Evolutionary conservation across 2,329 filamentous ascomycete genomes (phyloP).

Genomic region (Diplodia sapinea): DNA sequence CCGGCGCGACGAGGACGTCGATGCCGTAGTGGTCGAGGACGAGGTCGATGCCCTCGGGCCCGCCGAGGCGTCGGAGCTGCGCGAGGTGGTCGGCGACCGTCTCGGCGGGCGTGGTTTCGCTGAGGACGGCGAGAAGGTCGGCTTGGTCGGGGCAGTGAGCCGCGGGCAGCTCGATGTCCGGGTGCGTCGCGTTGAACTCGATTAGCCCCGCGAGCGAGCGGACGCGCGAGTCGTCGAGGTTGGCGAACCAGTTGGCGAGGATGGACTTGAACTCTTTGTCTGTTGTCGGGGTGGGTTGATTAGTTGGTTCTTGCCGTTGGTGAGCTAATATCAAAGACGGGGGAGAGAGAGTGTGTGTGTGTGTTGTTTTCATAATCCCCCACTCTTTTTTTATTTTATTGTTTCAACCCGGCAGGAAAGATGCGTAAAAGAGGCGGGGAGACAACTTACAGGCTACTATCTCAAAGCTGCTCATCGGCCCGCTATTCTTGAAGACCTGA

Average conservation of each 20-base stretch:
- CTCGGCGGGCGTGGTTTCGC: slow-evolving; percentile 34
- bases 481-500: slow-evolving; percentile 41
- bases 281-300: slow-evolving; percentile 8
- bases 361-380: too few species aligned
- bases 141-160: slow-evolving; percentile 43
- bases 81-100: slow-evolving; percentile 37
- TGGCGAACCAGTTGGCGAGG: slow-evolving; percentile 43
- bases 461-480: slow-evolving; percentile 44
- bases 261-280: slow-evolving; percentile 46
- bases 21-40: slow-evolving; percentile 41
- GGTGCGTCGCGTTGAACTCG: slow-evolving; percentile 47
- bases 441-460: slow-evolving; percentile 44
- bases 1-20: slow-evolving; percentile 44
- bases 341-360: too few species aligned
- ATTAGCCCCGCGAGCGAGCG: slow-evolving; percentile 47
- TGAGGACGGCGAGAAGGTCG: slow-evolving; percentile 44
- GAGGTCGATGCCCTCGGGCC: slow-evolving; percentile 42
- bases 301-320: background rate
- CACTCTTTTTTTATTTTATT: too few species aligned
- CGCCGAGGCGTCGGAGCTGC: slow-evolving; percentile 41
- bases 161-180: slow-evolving; percentile 42
- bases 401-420: too few species aligned
- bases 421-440: too few species aligned
- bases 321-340: too few species aligned
- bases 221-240: slow-evolving; percentile 42